These are phyloP conservation scores for Pleodorina starrii DNA, from an alignment of 139 green algal genomes.

Conservation along the genomic window DNA sequence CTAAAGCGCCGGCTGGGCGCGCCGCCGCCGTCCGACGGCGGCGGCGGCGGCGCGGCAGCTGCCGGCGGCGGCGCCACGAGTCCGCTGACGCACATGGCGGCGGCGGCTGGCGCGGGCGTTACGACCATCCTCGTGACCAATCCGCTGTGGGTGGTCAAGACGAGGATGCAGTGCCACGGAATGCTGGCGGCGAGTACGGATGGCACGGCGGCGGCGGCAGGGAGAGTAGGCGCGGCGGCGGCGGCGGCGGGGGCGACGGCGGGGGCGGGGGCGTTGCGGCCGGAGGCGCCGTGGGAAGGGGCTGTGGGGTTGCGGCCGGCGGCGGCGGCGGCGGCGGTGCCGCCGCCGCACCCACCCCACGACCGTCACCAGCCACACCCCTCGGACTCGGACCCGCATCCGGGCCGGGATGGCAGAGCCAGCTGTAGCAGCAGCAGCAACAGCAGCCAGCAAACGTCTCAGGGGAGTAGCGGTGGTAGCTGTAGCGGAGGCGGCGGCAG, in stretches of 20 bases:
- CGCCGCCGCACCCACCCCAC: neutral
- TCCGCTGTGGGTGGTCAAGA: conserved; percentile 98
- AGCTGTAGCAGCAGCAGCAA: conserved; percentile 7
- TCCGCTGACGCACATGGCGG: conserved; percentile 80
- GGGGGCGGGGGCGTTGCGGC: conserved; percentile 86
- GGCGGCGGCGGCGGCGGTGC: neutral
- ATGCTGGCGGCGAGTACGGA: conserved; percentile 54
- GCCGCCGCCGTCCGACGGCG: neutral
- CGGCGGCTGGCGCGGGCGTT: conserved; percentile 88
- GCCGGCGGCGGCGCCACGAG: conserved; percentile 12
- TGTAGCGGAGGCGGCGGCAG: neutral
- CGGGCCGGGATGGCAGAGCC: neutral
- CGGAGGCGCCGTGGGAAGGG: neutral
- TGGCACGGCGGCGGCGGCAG: neutral
- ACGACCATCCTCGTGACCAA: conserved; percentile 93
- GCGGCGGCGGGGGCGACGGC: conserved; percentile 82
- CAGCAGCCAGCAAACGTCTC: conserved; percentile 49
- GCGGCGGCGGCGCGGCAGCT: neutral
- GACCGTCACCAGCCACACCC: neutral
- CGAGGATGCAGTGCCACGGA: conserved; percentile 90
- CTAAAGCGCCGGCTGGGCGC: conserved; percentile 32
- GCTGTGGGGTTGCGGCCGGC: neutral
- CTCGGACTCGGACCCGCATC: neutral
- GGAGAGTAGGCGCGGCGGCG: conserved; percentile 73
- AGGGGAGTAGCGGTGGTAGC: conserved; percentile 70